Evolutionary conservation across 1,139 yeast genomes (phyloP), one percentile per base, ranked within the genome.

Genomic region (Sugiyamaella grinbergsii): DNA sequence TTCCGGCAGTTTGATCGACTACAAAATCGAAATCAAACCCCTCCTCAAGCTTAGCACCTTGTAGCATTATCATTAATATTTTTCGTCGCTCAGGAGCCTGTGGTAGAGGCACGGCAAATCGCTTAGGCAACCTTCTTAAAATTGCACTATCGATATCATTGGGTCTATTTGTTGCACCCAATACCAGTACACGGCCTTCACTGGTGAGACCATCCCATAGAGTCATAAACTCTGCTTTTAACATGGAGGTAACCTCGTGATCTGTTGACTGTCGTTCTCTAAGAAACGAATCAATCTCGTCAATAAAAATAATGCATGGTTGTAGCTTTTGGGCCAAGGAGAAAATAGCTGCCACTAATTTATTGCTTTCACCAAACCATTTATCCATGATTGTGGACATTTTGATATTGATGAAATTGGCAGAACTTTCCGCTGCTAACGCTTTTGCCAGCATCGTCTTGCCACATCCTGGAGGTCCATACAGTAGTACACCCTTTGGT

Each of bases 401-500:
- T 68, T 96, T 79, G 50, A 93, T 85, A 65, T 91, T 90, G 49
- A 93, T 78, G 69, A 93, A 93, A 62, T 85, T 89, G 0, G 98
- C 98, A 0, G 91, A 91, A 61, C 95, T 84, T 67, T 91, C 96
- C 51, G 83, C 81, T 1, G 98, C 98, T 44, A 93, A 78, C 0
- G 98, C 98, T 67, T 91, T 91, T 18, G 98, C 98, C 61, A 93
- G 75, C 96, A 93, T 88, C 8, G 98, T 93, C 69, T 93, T 93
- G 53, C 98, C 98, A 69, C 98, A 93, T 0, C 98, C 98, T 0
- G 98, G 98, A 2, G 98, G 98, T 0, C 98, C 98, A 65, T 89
- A 84, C 51, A 93, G 77, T 41, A 93, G 72, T 2, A 93, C 97
- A 23, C 98, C 98, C 63, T 89, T 91, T 1, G 98, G 98, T 0